Base-by-base conservation (phyloP, 1,284 basidiomycete species). In the Entoloma clypeatum region DNA sequence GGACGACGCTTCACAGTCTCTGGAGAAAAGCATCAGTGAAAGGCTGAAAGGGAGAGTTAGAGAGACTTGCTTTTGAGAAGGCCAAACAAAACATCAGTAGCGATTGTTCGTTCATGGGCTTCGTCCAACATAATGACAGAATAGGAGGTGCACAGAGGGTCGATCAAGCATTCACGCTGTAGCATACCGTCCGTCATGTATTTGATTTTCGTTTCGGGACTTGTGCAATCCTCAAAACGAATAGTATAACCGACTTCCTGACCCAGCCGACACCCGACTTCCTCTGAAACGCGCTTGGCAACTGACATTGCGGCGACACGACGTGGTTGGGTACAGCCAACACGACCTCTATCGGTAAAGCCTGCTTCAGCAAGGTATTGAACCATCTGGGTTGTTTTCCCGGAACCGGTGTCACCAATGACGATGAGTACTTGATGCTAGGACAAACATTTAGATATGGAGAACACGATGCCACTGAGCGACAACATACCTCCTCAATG, bases 161-260 rank as follows among this genome's bases (percentile, higher is more conserved):
- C 96, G 53, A 98, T 87, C 33, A 99, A 71, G 57, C 89, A 92
- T 71, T 99, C 95, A 68, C 95, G 80, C 60, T 97, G 90, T 9
- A 99, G 77, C 92, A 99, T 97, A 71, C 95, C 96, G 60, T 99
- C 95, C 50, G 96, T 99, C 96, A 99, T 99, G 77, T 96, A 99
- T 68, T 99, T 99, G 77, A 99, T 98, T 58, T 88, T 84, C 8
- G 95, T 99, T 64, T 98, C 96, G 0, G 95, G 92, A 57, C 90
- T 86, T 3, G 95, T 98, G 64, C 93, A 93, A 65, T 99, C 96
- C 68, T 99, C 95, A 64, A 99, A 99, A 70, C 96, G 94, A 55
- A 99, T 97, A 4, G 88, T 92, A 62, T 99, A 99, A 2, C 95
- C 95, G 45, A 99, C 95, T 65, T 98, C 95, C 57, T 95, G 89